Conservation (phyloP, 2,329 filamentous ascomycete genomes). For the Erysiphe pulchra region DNA sequence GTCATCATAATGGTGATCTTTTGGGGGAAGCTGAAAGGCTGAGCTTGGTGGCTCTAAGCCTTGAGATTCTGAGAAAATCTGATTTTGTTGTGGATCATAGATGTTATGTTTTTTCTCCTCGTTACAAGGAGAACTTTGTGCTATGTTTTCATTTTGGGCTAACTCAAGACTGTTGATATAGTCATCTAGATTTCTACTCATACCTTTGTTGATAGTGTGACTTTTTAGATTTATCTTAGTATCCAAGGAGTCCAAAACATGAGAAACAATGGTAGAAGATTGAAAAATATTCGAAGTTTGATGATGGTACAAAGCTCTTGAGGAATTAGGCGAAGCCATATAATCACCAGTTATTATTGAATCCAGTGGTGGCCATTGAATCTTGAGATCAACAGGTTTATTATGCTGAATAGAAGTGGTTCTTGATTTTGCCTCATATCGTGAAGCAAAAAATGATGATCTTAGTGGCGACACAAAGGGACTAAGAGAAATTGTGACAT, state of each 20-base stretch:
- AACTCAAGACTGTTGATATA: constrained; percentile 73
- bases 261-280: not conserved
- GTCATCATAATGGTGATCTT: not conserved
- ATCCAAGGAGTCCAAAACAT: not conserved
- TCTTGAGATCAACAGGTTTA: constrained; percentile 49
- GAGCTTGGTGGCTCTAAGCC: not conserved
- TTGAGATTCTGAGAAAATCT: not conserved
- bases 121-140: not conserved
- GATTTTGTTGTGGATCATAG: not conserved
- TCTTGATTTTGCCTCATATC: constrained; percentile 32
- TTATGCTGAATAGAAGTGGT: constrained; percentile 46
- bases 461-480: constrained; percentile 44
- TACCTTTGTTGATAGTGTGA: constrained; percentile 14
- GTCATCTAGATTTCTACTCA: constrained; percentile 43
- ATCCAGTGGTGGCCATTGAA: constrained; percentile 29
- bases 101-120: not conserved
- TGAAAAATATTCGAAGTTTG: constrained; percentile 16
- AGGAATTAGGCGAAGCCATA: constrained; percentile 30
- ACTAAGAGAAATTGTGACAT: constrained; percentile 16
- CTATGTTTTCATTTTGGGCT: constrained; percentile 22
- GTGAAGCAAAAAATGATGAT: constrained; percentile 25
- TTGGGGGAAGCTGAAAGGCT: not conserved
- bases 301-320: constrained; percentile 24
- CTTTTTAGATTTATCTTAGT: constrained; percentile 5
- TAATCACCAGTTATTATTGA: constrained; percentile 23